A percentile compares a stretch with the other conserved stretches of the same genome.
Evolutionary conservation across 306 rosid genomes (phyloP).

Genomic region (Gynostemma pentaphyllum): DNA sequence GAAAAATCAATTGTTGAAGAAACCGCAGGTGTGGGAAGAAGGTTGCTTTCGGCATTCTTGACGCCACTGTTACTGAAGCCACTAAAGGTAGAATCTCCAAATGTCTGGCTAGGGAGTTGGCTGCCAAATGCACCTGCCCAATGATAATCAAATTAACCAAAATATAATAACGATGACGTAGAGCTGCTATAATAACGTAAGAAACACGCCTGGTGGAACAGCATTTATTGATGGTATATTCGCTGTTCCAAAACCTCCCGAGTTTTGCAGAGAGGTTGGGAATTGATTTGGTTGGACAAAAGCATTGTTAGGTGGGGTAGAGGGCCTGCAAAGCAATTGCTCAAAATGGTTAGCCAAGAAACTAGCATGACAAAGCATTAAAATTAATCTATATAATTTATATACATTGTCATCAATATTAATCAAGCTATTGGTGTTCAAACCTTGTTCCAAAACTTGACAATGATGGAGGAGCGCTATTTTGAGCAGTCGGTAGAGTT

Average conservation of each 20-base stretch:
- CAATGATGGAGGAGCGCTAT: slow-evolving; percentile 44
- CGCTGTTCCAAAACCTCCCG: slow-evolving; percentile 16
- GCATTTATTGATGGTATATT: slow-evolving; percentile 19
- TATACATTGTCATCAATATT: neutral
- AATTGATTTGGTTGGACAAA: slow-evolving; percentile 25
- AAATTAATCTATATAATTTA: neutral
- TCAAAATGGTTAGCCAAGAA: neutral
- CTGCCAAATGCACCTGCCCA: slow-evolving; percentile 18
- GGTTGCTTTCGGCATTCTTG: slow-evolving; percentile 24
- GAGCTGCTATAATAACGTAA: neutral
- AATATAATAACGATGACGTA: neutral
- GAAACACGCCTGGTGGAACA: slow-evolving; percentile 5
- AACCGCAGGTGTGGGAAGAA: slow-evolving; percentile 21
- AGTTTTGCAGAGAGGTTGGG: slow-evolving; percentile 16
- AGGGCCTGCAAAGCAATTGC: slow-evolving; percentile 32
- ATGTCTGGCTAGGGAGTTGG: slow-evolving; percentile 22
- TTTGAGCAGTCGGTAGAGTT: slow-evolving; percentile 24
- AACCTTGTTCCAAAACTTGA: slow-evolving; percentile 70
- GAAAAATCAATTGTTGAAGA: slow-evolving; percentile 24
- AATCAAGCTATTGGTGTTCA: slow-evolving; percentile 2
- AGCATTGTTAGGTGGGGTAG: slow-evolving; percentile 27
- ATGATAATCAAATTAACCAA: neutral
- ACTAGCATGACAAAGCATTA: neutral
- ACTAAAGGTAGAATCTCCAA: slow-evolving; percentile 23
- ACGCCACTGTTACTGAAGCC: slow-evolving; percentile 23